Percentiles rank a stretch among this genome's conserved stretches.
These are phyloP conservation scores for Flaveria linearis DNA, from an alignment of 129 eudicot genomes.

Conservation along the genomic window DNA sequence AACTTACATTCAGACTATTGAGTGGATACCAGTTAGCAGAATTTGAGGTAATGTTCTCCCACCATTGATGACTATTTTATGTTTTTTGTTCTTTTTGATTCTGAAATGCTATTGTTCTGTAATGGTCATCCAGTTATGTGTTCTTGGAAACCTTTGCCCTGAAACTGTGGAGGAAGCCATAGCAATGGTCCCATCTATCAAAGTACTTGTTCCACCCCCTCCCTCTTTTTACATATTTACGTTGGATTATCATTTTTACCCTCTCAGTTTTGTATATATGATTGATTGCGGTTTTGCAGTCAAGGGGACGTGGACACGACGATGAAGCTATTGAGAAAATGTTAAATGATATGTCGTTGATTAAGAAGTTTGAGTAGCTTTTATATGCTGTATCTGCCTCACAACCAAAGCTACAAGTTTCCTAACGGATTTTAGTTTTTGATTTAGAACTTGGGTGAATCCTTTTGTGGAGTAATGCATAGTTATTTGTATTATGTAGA, in stretches of 20 bases:
- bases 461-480: background rate
- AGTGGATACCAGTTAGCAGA: slow-evolving; percentile 87
- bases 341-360: slow-evolving; percentile 77
- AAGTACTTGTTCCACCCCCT: slow-evolving; percentile 39
- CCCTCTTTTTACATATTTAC: background rate
- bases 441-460: background rate
- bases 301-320: slow-evolving; percentile 74
- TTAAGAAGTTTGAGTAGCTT: slow-evolving; percentile 83
- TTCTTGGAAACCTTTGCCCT: slow-evolving; percentile 95
- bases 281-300: slow-evolving; percentile 47
- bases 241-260: background rate
- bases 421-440: background rate
- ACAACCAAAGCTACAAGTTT: background rate
- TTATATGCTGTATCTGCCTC: background rate
- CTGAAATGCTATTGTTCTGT: background rate
- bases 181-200: slow-evolving; percentile 95
- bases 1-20: slow-evolving; percentile 62
- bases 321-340: slow-evolving; percentile 93
- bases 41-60: slow-evolving; percentile 33
- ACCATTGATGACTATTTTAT: background rate
- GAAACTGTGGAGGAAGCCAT: slow-evolving; percentile 97
- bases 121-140: slow-evolving; percentile 66
- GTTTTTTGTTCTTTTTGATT: slow-evolving; percentile 22
- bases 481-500: slow-evolving; percentile 13
- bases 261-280: background rate